These are phyloP conservation scores for Acacia concinna DNA, from an alignment of 331 rosid species.

Conservation along the genomic window DNA sequence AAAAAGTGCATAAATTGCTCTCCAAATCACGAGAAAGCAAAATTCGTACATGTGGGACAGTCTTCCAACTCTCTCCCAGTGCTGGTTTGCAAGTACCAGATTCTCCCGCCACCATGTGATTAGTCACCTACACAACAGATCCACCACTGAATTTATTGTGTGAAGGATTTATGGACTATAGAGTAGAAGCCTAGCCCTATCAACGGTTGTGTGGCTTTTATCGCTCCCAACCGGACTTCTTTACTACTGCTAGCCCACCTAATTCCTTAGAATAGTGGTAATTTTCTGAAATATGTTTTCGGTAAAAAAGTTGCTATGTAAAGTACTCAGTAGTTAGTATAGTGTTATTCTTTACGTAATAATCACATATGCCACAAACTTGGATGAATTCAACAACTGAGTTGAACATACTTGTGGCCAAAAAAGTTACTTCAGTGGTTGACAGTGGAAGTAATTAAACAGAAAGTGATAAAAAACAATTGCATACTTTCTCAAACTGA, in stretches of 20 bases:
- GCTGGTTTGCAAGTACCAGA: slow-evolving; percentile 81
- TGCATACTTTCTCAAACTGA: slow-evolving; percentile 3
- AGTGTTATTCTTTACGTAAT: background rate
- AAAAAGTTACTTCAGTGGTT: background rate
- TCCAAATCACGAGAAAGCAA: slow-evolving; percentile 59
- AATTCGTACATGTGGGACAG: slow-evolving; percentile 74
- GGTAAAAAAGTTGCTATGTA: background rate
- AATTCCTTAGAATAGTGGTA: background rate
- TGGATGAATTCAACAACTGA: background rate
- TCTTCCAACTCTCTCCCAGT: slow-evolving; percentile 95
- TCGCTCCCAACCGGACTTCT: background rate
- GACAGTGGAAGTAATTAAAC: slow-evolving; percentile 1
- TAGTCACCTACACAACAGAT: slow-evolving; percentile 66
- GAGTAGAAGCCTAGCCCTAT: slow-evolving; percentile 8
- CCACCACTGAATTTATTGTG: slow-evolving; percentile 23
- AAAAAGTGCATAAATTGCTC: slow-evolving; percentile 44
- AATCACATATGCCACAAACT: background rate
- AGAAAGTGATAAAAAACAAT: background rate
- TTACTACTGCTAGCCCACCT: background rate
- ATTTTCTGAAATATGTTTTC: background rate
- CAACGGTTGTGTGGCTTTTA: background rate
- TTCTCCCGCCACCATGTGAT: slow-evolving; percentile 89
- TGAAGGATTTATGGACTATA: background rate
- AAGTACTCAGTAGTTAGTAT: background rate
- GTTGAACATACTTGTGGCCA: background rate